Percentiles rank a stretch among this genome's conserved stretches.
phyloP scores from a whole-genome alignment of 1,139 yeast species.

The Candida mesenterica region DNA sequence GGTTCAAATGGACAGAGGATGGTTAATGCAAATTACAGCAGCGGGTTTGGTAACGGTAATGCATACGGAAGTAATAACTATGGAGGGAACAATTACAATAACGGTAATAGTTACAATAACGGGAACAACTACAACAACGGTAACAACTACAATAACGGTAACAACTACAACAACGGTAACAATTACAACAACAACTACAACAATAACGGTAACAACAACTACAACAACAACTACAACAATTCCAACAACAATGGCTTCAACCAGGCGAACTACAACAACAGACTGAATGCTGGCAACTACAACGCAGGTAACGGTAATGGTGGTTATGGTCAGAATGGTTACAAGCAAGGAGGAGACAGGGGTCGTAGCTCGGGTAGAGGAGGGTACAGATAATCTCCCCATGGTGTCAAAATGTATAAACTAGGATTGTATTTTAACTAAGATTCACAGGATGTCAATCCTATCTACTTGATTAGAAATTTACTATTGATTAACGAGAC shows the following conservation, averaged over 20 bases:
- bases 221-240: slow-evolving; percentile 6
- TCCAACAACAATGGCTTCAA: slow-evolving; percentile 8
- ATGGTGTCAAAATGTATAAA: no score
- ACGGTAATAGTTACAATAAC: slow-evolving; percentile 11
- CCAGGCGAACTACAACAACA: slow-evolving; percentile 7
- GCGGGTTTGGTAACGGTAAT: slow-evolving; percentile 8
- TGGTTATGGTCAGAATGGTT: slow-evolving; percentile 2
- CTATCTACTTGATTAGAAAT: no score
- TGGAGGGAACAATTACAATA: slow-evolving; percentile 8
- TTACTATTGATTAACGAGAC: no score
- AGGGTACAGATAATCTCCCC: neutral
- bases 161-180: slow-evolving; percentile 8
- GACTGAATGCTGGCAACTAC: slow-evolving; percentile 1
- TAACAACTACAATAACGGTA: slow-evolving; percentile 4
- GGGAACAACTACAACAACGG: slow-evolving; percentile 10
- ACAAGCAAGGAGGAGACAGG: neutral
- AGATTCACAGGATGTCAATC: no score
- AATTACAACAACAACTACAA: slow-evolving; percentile 12
- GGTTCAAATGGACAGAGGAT: slow-evolving; percentile 9
- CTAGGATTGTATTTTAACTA: no score
- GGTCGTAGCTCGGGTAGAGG: neutral
- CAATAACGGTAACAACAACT: slow-evolving; percentile 8
- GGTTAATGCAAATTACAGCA: slow-evolving; percentile 10
- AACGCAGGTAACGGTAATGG: neutral
- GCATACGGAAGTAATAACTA: slow-evolving; percentile 10